Conservation (phyloP, 148 eudicot genomes). For the Heliamphora exappendiculata region DNA sequence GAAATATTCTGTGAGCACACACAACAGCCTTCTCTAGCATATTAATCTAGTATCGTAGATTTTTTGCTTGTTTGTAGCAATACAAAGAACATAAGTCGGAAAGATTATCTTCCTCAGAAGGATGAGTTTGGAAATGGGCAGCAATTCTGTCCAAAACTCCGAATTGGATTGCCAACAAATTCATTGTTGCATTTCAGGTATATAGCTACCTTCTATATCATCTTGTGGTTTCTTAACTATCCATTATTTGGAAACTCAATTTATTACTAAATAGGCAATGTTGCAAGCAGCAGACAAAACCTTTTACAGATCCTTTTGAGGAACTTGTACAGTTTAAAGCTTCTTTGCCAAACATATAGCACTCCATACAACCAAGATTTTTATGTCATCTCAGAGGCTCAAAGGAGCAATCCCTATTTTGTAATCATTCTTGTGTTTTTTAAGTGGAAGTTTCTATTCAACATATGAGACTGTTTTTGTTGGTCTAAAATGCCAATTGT, state of each 20-base stretch:
- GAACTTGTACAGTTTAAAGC: not conserved
- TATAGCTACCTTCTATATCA: not conserved
- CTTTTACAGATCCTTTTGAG: not conserved
- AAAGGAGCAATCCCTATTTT: slow-evolving; percentile 1
- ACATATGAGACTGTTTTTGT: not conserved
- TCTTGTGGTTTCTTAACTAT: not conserved
- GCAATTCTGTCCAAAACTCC: not conserved
- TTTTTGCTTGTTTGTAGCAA: not conserved
- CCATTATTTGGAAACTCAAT: not conserved
- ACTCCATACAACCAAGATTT: slow-evolving; percentile 7
- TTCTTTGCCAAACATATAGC: slow-evolving; percentile 1
- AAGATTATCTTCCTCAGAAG: not conserved
- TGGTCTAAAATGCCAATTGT: not conserved
- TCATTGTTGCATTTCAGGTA: not conserved
- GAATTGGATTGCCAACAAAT: not conserved
- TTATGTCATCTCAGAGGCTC: not conserved
- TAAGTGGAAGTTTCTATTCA: not conserved
- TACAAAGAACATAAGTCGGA: not conserved
- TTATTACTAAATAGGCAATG: not conserved
- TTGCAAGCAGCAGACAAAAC: not conserved
- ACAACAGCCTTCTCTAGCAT: not conserved
- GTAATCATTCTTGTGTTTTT: not conserved
- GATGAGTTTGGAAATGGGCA: not conserved
- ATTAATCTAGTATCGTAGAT: not conserved
- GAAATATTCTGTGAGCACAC: not conserved